Conservation (phyloP, 208 protist species). For the Trypanosoma vivax region DNA sequence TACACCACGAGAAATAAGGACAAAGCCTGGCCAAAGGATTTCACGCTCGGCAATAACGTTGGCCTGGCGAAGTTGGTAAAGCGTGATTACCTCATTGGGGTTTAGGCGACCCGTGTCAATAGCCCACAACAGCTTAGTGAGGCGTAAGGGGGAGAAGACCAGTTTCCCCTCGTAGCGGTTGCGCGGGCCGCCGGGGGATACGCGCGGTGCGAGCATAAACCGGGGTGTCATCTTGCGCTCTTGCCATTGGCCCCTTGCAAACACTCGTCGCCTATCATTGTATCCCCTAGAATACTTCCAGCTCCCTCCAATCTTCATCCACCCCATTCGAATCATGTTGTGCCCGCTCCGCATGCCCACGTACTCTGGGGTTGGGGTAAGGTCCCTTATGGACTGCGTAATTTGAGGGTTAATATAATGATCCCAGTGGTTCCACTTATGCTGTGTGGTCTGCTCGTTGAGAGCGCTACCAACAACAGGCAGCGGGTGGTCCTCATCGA, state of each 20-base stretch:
- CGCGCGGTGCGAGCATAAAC: conserved; percentile 86
- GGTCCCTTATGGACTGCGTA: conserved; percentile 51
- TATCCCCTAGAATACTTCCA: conserved; percentile 82
- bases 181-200: conserved; percentile 69
- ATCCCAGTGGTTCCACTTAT: conserved; percentile 85
- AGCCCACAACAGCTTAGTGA: conserved; percentile 82
- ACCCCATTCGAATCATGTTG: conserved; percentile 86
- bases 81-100: conserved; percentile 84
- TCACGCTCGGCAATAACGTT: conserved; percentile 66
- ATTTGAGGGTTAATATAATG: conserved; percentile 83
- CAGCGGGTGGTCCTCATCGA: conserved; percentile 79
- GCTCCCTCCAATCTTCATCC: conserved; percentile 88
- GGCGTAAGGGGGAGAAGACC: conserved; percentile 52
- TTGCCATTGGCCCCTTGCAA: conserved; percentile 82
- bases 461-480: conserved; percentile 74
- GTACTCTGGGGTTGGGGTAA: conserved; percentile 78
- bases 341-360: conserved; percentile 78
- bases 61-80: conserved; percentile 73
- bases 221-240: conserved; percentile 88
- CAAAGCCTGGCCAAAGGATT: conserved; percentile 85
- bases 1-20: conserved; percentile 59
- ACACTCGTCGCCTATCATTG: conserved; percentile 73
- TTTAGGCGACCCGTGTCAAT: conserved; percentile 83
- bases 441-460: conserved; percentile 65
- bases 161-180: conserved; percentile 86